These are phyloP conservation scores for Candida verbasci DNA, from an alignment of 805 yeast genomes.

Conservation along the genomic window DNA sequence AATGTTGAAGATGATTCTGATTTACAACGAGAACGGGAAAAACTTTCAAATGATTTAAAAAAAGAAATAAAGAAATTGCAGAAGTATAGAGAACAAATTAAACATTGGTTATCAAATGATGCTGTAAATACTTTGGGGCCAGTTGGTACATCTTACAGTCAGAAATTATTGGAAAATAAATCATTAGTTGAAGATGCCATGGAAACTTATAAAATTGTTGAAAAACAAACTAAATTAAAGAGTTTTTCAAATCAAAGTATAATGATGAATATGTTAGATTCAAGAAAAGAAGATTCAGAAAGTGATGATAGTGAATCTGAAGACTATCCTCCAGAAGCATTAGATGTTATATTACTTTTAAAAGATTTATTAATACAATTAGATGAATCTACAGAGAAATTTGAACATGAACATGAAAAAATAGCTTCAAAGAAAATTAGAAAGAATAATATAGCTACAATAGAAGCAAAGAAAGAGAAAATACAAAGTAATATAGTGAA, in stretches of 20 bases:
- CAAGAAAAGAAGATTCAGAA: conserved; percentile 6
- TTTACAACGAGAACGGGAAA: conserved; percentile 41
- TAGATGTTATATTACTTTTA: conserved; percentile 31
- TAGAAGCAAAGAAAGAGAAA: conserved; percentile 40
- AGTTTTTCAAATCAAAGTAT: conserved; percentile 42
- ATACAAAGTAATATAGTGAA: conserved; percentile 26
- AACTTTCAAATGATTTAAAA: conserved; percentile 40
- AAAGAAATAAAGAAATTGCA: conserved; percentile 44
- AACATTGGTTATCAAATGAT: conserved; percentile 41
- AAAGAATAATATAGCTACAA: conserved; percentile 30
- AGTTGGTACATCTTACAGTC: conserved; percentile 10
- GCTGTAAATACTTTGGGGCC: conserved; percentile 20
- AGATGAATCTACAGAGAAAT: conserved; percentile 28
- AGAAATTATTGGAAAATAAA: conserved; percentile 33
- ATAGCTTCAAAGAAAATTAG: conserved; percentile 34
- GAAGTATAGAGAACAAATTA: conserved; percentile 43
- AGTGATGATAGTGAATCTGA: conserved; percentile 15
- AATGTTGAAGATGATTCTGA: conserved; percentile 22
- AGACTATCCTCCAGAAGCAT: conserved; percentile 25
- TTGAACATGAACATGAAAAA: conserved; percentile 39
- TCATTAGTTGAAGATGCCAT: conserved; percentile 41
- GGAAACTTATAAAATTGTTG: conserved; percentile 43
- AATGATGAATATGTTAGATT: conserved; percentile 37
- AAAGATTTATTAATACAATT: conserved; percentile 27
- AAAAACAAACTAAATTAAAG: conserved; percentile 39